These are phyloP conservation scores for Geosmithia flava DNA, from an alignment of 2,329 filamentous ascomycete species.

Conservation along the genomic window DNA sequence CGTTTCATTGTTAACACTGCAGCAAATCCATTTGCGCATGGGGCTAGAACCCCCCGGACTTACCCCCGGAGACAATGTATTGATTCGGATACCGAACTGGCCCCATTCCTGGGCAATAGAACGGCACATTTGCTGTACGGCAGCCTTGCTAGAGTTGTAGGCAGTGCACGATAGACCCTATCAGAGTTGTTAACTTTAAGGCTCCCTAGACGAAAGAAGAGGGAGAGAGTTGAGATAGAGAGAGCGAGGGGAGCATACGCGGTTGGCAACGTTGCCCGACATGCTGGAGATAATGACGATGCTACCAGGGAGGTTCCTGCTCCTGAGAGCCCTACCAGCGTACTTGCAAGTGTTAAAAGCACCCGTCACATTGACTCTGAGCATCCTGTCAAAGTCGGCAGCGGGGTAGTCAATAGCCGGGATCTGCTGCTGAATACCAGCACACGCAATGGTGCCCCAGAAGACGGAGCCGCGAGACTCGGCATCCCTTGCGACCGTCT, in stretches of 20 bases:
- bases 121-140: constrained; percentile 44
- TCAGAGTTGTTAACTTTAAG: not conserved
- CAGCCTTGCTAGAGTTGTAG: constrained; percentile 51
- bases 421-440: constrained; percentile 34
- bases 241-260: constrained; percentile 21
- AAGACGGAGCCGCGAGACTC: constrained; percentile 17
- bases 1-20: too few relatives aligned
- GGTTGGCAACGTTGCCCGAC: constrained; percentile 34
- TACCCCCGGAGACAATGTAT: constrained; percentile 51
- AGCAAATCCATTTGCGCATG: too few relatives aligned
- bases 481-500: constrained; percentile 21
- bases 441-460: constrained; percentile 28
- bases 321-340: constrained; percentile 45
- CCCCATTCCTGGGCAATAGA: constrained; percentile 53
- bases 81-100: constrained; percentile 49
- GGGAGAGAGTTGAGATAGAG: not conserved
- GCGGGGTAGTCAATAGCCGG: constrained; percentile 32
- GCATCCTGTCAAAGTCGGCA: constrained; percentile 54
- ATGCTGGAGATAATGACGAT: constrained; percentile 38
- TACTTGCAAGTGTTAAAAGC: constrained; percentile 59
- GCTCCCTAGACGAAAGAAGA: not conserved
- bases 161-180: constrained; percentile 50
- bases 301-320: constrained; percentile 26
- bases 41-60: constrained; percentile 6
- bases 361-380: constrained; percentile 60